Conservation (phyloP, 2,329 filamentous ascomycete genomes). For the Alternaria burnsii region DNA sequence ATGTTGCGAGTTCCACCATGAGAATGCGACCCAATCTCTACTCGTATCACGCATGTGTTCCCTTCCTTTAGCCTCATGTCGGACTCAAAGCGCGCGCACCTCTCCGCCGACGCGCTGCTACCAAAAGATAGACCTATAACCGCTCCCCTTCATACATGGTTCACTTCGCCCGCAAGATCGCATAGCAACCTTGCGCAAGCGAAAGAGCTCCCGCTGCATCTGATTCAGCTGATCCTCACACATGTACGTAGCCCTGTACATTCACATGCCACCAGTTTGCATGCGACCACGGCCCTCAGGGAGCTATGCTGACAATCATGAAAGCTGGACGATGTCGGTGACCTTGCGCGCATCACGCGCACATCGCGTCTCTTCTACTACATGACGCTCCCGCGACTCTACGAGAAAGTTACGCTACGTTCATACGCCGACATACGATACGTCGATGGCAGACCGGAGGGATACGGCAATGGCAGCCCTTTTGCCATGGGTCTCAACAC, state of each 20-base stretch:
- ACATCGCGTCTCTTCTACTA: slow-evolving; percentile 70
- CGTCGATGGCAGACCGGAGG: slow-evolving; percentile 65
- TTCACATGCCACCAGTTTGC: background rate
- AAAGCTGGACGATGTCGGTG: slow-evolving; percentile 65
- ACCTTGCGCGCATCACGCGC: slow-evolving; percentile 67
- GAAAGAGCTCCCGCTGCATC: slow-evolving; percentile 63
- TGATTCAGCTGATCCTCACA: slow-evolving; percentile 65
- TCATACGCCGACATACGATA: slow-evolving; percentile 68
- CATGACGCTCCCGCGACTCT: slow-evolving; percentile 70
- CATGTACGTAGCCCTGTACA: slow-evolving; percentile 54
- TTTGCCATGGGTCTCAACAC: slow-evolving; percentile 71
- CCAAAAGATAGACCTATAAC: slow-evolving; percentile 31
- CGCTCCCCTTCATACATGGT: slow-evolving; percentile 41
- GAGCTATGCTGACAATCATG: slow-evolving; percentile 16
- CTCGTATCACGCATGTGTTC: slow-evolving; percentile 11
- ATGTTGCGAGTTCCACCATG: slow-evolving; percentile 7
- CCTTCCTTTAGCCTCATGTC: slow-evolving; percentile 30
- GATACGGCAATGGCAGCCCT: slow-evolving; percentile 68
- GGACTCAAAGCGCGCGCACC: slow-evolving; percentile 23
- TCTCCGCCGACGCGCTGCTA: slow-evolving; percentile 16
- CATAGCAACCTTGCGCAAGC: slow-evolving; percentile 40
- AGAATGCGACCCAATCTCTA: background rate
- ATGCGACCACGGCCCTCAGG: slow-evolving; percentile 21
- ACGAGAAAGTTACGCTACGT: slow-evolving; percentile 63
- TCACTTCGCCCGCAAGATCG: slow-evolving; percentile 46